Percentiles rank a stretch among this genome's conserved stretches.
phyloP scores from a whole-genome alignment of 2,329 filamentous ascomycete species.

The Clonostachys solani region DNA sequence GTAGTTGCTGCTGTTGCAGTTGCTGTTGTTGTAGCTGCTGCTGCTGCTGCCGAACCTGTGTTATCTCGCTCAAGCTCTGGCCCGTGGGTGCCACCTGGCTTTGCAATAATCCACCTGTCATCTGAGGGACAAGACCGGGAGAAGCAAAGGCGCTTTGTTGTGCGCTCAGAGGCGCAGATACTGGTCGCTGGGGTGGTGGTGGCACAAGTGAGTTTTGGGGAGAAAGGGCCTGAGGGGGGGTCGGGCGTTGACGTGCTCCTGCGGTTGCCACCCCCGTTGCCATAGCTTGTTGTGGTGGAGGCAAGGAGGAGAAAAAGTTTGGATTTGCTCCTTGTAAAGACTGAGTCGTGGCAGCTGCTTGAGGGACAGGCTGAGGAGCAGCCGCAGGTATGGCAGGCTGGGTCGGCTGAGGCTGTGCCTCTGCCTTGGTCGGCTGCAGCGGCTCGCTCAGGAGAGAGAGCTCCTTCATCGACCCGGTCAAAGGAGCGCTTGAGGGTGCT shows the following conservation, averaged over 20 bases:
- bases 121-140: slow-evolving; percentile 75
- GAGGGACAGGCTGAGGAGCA: slow-evolving; percentile 5
- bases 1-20: slow-evolving; percentile 26
- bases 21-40: slow-evolving; percentile 47
- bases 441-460: slow-evolving; percentile 49
- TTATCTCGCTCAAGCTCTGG: slow-evolving; percentile 72
- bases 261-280: slow-evolving; percentile 22
- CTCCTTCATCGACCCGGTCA: slow-evolving; percentile 65
- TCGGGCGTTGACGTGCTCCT: slow-evolving; percentile 60
- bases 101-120: slow-evolving; percentile 63
- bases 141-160: slow-evolving; percentile 70
- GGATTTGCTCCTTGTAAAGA: slow-evolving; percentile 52
- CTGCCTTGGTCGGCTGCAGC: slow-evolving; percentile 42
- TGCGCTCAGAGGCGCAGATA: slow-evolving; percentile 82
- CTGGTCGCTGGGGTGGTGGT: slow-evolving; percentile 70
- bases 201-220: slow-evolving; percentile 65
- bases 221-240: slow-evolving; percentile 60
- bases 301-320: slow-evolving; percentile 46
- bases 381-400: slow-evolving; percentile 20
- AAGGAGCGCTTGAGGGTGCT: slow-evolving; percentile 31
- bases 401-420: slow-evolving; percentile 16
- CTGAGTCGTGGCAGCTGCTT: slow-evolving; percentile 21
- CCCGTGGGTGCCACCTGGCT: slow-evolving; percentile 65
- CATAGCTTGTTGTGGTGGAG: slow-evolving; percentile 40
- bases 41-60: slow-evolving; percentile 61